Base-by-base conservation (phyloP, 495 filamentous ascomycete species). In the Hypoxylon subgilvum region DNA sequence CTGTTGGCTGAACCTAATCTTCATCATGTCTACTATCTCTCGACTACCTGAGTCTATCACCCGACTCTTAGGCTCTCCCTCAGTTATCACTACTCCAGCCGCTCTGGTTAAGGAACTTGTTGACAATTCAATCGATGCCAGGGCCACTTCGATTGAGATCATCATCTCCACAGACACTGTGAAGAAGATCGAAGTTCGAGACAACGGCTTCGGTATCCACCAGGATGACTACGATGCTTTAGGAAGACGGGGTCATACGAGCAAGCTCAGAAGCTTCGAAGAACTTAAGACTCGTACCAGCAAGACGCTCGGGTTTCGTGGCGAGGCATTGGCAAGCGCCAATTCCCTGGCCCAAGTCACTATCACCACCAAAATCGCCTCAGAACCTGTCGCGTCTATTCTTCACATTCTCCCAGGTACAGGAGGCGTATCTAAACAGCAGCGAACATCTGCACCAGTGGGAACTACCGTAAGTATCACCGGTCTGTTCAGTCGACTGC, bases 111-210 rank as follows among this genome's bases (percentile, higher is more conserved):
- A 98, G 69, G 94, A 98, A 67, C 82, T 97, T 7, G 66, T 98
- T 25, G 94, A 98, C 54, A 98, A 98, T 69, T 84, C 90, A 14
- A 77, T 97, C 6, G 94, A 97, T 70, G 89, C 93, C 3, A 80
- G 80, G 18, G 88, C 93, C 4, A 85, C 87, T 1, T 83, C 83
- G 0, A 78, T 97, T 30, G 79, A 84, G 22, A 75, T 97, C 25
- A 79, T 92, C 50, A 77, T 96, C 21, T 88, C 90, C 1, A 62
- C 76, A 18, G 92, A 97, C 58, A 84, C 88, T 0, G 68, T 97
- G 9, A 89, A 93, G 68, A 76, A 82, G n/a, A 86, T 98, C 39
- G 89, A 93, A 59, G 86, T 97, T 48, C 87, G 88, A 52, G 94
- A 98, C 71, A 96, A 96, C 73, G 94, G 94, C 17, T 72, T 84